Evolutionary conservation across 306 rosid species (phyloP).

Genomic region (Neltuma alba): DNA sequence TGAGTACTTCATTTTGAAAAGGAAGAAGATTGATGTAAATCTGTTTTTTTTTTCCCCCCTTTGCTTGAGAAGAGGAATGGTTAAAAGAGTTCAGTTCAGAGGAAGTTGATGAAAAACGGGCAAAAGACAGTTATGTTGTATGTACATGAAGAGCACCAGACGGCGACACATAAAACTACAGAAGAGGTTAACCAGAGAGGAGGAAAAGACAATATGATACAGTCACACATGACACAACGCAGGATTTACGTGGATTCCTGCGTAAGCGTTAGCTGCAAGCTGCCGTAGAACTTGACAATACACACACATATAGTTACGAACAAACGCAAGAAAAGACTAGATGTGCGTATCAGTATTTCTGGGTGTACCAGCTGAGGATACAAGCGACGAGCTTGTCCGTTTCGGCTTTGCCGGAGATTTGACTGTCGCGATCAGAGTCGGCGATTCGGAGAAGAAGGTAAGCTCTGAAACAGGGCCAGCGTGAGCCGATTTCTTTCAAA

Average conservation of each 20-base stretch:
- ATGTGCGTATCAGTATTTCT: background rate
- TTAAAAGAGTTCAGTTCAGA: background rate
- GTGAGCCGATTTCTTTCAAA: slow-evolving; percentile 23
- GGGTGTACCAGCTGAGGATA: background rate
- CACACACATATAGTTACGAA: too few relatives aligned
- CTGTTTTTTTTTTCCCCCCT: background rate
- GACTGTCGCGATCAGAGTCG: slow-evolving; percentile 19
- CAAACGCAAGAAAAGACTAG: too few relatives aligned
- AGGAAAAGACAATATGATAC: background rate
- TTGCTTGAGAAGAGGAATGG: background rate
- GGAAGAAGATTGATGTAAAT: background rate
- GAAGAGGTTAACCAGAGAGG: background rate
- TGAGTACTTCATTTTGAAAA: background rate
- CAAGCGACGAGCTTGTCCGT: background rate
- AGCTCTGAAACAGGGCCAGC: slow-evolving; percentile 9
- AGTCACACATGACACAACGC: background rate
- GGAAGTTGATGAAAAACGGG: background rate
- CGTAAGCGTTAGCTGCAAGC: background rate
- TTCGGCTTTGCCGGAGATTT: background rate
- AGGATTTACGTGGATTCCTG: background rate
- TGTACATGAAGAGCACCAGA: background rate
- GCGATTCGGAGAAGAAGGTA: background rate
- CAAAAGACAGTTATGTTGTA: background rate
- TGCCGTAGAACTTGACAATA: background rate
- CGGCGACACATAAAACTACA: background rate